Conservation (phyloP, 2,329 filamentous ascomycete species). For the Drechslerella dactyloides region DNA sequence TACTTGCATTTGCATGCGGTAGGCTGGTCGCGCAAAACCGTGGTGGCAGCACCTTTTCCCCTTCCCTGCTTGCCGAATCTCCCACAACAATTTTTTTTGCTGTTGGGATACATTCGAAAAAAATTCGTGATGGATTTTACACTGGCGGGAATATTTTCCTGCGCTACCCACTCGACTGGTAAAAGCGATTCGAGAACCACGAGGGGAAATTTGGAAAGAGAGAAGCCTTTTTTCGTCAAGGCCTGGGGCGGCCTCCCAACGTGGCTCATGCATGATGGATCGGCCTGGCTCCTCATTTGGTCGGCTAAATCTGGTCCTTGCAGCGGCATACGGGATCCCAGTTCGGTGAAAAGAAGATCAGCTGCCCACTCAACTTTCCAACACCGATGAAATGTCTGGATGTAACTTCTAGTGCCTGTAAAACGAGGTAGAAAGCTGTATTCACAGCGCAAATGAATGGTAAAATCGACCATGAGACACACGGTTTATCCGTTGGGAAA, state of each 20-base stretch:
- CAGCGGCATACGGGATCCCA: conserved; percentile 51
- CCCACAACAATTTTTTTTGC: background rate
- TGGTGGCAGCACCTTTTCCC: background rate
- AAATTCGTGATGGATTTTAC: conserved; percentile 8
- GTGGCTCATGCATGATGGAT: conserved; percentile 51
- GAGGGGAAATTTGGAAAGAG: background rate
- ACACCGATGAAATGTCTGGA: conserved; percentile 24
- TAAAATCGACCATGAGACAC: background rate
- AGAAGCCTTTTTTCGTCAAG: conserved; percentile 40
- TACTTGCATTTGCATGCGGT: background rate
- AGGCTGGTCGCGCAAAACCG: background rate
- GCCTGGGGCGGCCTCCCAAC: conserved; percentile 43
- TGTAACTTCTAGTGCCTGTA: conserved; percentile 12
- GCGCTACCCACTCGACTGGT: background rate
- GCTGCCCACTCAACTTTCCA: conserved; percentile 50
- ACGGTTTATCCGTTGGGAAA: background rate
- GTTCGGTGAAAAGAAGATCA: conserved; percentile 49
- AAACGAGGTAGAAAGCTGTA: background rate
- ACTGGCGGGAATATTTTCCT: conserved; percentile 13
- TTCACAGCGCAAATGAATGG: background rate
- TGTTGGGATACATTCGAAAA: no score
- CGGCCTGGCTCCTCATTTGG: conserved; percentile 50
- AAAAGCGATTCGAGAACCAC: background rate
- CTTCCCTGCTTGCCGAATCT: conserved; percentile 28
- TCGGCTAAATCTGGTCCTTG: conserved; percentile 52